Percentiles rank a stretch among this genome's conserved stretches.
Conservation (phyloP, 805 yeast species). For the Kuraishia piskuri region DNA sequence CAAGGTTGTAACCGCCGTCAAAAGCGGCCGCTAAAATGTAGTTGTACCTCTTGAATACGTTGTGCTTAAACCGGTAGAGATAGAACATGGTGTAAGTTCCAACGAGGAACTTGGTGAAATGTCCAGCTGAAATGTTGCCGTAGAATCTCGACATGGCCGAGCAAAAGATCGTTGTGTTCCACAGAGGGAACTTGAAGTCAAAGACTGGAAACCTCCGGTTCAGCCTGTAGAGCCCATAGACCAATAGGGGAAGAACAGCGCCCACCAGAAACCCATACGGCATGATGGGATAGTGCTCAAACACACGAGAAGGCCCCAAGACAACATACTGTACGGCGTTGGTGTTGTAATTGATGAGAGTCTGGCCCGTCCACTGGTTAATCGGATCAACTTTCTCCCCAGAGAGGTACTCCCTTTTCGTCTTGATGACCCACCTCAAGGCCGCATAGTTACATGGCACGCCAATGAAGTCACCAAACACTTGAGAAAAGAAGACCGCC, state of each 20-base stretch:
- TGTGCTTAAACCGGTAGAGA: conserved; percentile 28
- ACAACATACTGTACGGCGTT: conserved; percentile 44
- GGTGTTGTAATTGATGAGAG: conserved; percentile 31
- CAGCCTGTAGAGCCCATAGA: conserved; percentile 14
- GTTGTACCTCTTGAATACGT: conserved; percentile 33
- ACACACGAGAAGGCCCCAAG: conserved; percentile 37
- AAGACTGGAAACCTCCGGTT: neutral
- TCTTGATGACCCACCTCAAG: conserved; percentile 34
- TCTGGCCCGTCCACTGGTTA: conserved; percentile 46
- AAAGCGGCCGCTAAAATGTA: conserved; percentile 43
- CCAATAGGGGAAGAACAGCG: conserved; percentile 24
- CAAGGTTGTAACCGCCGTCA: conserved; percentile 40
- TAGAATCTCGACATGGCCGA: conserved; percentile 39
- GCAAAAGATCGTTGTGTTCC: conserved; percentile 41
- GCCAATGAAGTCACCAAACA: conserved; percentile 43
- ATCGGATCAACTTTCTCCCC: conserved; percentile 29
- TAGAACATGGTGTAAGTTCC: conserved; percentile 41
- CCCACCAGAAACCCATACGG: conserved; percentile 39
- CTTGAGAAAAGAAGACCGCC: conserved; percentile 39
- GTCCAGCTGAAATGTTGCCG: conserved; percentile 42
- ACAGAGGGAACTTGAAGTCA: conserved; percentile 18
- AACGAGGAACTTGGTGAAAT: conserved; percentile 36
- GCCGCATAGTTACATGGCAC: conserved; percentile 44
- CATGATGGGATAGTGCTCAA: conserved; percentile 30
- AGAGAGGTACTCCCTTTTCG: conserved; percentile 25